Evolutionary conservation across 805 yeast species (phyloP), one percentile per base, ranked within the genome.

Genomic region (Spathaspora passalidarum): DNA sequence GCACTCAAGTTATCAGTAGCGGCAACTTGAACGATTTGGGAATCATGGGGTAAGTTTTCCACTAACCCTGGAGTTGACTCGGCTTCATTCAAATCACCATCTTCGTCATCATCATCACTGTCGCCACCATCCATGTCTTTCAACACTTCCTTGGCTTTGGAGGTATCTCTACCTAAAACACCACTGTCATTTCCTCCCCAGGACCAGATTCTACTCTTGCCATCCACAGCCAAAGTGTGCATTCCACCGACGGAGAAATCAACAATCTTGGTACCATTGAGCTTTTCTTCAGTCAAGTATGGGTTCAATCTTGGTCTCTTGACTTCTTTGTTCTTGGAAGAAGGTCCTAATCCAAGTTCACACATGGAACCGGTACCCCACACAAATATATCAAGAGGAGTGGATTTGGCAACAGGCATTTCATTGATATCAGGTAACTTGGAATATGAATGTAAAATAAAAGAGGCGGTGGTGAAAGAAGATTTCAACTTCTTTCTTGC

Each of bases 331-430:
- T 89, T 92, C 53, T 78, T 85, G 2, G 96, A 88, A n/a, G 74
- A 79, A 8, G 98, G 98, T 1, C 99, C 99, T n/a, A 94, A 73
- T 1, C 99, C 99, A 22, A 94, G 75, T 63, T 94, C 99, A 72
- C 97, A 90, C 94, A 94, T 92, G 0, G 96, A 84, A 1, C 99
- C 99, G 1, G 95, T 80, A 35, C 99, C 99, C 86, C 96, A 94
- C 32, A 88, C 95, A 61, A 87, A 92, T 2, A 94, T 74, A 59
- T 90, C 94, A 44, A 92, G 68, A 17, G 79, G 75, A 20, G 70
- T 67, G 2, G 72, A 53, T 51, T 72, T 78, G 2, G 64, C 56
- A 0, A 51, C 46, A 13, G 76, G 75, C 20, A 58, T 51, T 32
- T 54, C 57, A 57, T 79, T 80, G 50, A 80, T 64, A 23, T 72